Percentiles rank a stretch among this genome's conserved stretches.
Conservation (phyloP, 176 grass and related monocot genomes). For the Juncus inflexus region DNA sequence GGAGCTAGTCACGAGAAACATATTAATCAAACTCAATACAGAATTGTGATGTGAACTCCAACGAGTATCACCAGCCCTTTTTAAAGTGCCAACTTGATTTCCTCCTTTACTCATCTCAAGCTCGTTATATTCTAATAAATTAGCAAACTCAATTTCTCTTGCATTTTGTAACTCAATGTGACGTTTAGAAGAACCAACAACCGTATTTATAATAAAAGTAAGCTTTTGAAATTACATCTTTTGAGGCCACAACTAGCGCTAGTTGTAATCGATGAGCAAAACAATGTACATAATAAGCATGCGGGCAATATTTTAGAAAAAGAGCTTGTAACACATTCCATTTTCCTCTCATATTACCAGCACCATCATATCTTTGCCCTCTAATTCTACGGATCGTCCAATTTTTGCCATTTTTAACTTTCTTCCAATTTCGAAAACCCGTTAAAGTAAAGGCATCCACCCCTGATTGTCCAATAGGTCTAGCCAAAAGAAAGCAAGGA, state of each 20-base stretch:
- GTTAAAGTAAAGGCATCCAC: slow-evolving; percentile 17
- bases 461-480: not conserved
- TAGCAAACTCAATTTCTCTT: too few species aligned
- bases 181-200: not conserved
- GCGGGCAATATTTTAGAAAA: not conserved
- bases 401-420: slow-evolving; percentile 24
- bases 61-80: too few species aligned
- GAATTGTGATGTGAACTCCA: too few species aligned
- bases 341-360: not conserved
- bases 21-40: too few species aligned
- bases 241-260: too few species aligned
- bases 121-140: too few species aligned
- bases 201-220: not conserved
- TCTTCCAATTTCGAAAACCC: slow-evolving; percentile 15
- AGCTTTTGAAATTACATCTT: too few species aligned
- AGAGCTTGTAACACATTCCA: slow-evolving; percentile 17
- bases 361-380: slow-evolving; percentile 18
- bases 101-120: not conserved
- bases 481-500: not conserved
- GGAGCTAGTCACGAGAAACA: not conserved
- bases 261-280: too few species aligned
- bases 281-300: not conserved
- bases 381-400: slow-evolving; percentile 7
- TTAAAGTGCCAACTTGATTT: not conserved
- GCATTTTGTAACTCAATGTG: too few species aligned